Conservation (phyloP, 768 basidiomycete genomes). For the Termitomyces sp. region DNA sequence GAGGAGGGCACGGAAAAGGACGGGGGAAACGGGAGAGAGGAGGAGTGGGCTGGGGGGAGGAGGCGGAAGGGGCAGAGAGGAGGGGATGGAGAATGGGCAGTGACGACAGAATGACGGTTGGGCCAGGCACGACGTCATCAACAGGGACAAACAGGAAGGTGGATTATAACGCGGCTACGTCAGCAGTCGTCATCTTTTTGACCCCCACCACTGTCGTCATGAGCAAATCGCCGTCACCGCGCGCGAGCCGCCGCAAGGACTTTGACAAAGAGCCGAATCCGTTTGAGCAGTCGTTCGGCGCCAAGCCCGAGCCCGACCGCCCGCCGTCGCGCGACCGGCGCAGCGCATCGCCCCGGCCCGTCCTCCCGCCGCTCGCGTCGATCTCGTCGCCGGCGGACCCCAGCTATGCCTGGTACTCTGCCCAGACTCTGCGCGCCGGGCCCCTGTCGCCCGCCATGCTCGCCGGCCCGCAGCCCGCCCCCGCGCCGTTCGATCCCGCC, state of each 20-base stretch:
- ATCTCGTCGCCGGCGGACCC: slow-evolving; percentile 70
- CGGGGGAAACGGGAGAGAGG: not conserved
- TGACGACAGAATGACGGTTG: slow-evolving; percentile 6
- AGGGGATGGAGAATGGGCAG: not conserved
- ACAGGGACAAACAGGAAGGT: slow-evolving; percentile 33
- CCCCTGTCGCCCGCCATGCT: slow-evolving; percentile 97
- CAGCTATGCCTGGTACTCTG: slow-evolving; percentile 64
- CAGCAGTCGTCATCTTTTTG: slow-evolving; percentile 48
- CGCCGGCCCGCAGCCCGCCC: slow-evolving; percentile 69
- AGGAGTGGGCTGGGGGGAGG: not conserved
- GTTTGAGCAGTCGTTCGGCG: slow-evolving; percentile 91
- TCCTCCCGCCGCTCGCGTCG: slow-evolving; percentile 78
- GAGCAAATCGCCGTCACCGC: slow-evolving; percentile 32
- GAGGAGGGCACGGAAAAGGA: slow-evolving; percentile 3
- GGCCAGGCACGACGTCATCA: slow-evolving; percentile 19
- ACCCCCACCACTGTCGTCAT: slow-evolving; percentile 27
- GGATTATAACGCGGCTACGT: slow-evolving; percentile 47
- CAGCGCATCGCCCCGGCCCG: slow-evolving; percentile 52
- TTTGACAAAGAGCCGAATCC: slow-evolving; percentile 86
- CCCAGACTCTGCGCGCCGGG: slow-evolving; percentile 80
- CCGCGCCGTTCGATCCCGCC: slow-evolving; percentile 25
- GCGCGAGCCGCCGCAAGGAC: slow-evolving; percentile 48
- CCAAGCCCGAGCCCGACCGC: slow-evolving; percentile 30
- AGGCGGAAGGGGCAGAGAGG: not conserved
- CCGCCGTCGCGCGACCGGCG: slow-evolving; percentile 34